Base-by-base conservation (phyloP, 1,284 basidiomycete genomes). In the Ustilago tritici region DNA sequence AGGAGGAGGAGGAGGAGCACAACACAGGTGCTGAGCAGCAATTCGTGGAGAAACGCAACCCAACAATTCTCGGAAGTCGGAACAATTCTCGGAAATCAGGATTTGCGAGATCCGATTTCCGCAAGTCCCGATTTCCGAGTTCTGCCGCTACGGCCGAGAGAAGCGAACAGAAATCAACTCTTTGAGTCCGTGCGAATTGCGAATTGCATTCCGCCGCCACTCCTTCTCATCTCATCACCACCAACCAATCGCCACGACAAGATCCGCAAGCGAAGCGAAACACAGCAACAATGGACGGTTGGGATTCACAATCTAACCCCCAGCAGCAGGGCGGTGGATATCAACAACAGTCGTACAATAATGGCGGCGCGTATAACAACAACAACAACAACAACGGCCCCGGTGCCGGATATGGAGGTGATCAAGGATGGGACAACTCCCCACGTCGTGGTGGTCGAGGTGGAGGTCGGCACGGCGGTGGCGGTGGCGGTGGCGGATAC, bases 371-470 rank as follows among this genome's bases (percentile, higher is more conserved):
- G 35, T 35, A 57, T 32, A 47, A 61, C 52, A 35, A 28, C 43
- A 15, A 36, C n/a, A 31, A 31, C 36, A 17, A 23, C n/a, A n/a
- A 35, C 23, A 41, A 46, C 12, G 61, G 57, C 3, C 31, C 32
- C 15, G 49, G 56, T 2, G 43, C 19, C 12, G 62, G 56, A 10
- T 54, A 61, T 15, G 58, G 63, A 35, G 54, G 35, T 40, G 69
- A 66, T 59, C 69, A 68, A 38, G 71, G 71, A 6, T 76, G 74
- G 74, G 53, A 69, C 54, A 65, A 71, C 46, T 61, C 60, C 53
- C 74, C 74, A 46, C 70, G 72, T 58, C 56, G 73, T 34, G 69
- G 72, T n/a, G 76, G 72, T 55, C 49, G 76, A 15, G 63, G 70
- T 8, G 70, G 60, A 0, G 43, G 60, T 56, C 60, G 61, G 4